A percentile compares a stretch with the other conserved stretches of the same genome.
Evolutionary conservation across 192 early-diverging fungal species (phyloP).

Genomic region (Umbelopsis isabellina): DNA sequence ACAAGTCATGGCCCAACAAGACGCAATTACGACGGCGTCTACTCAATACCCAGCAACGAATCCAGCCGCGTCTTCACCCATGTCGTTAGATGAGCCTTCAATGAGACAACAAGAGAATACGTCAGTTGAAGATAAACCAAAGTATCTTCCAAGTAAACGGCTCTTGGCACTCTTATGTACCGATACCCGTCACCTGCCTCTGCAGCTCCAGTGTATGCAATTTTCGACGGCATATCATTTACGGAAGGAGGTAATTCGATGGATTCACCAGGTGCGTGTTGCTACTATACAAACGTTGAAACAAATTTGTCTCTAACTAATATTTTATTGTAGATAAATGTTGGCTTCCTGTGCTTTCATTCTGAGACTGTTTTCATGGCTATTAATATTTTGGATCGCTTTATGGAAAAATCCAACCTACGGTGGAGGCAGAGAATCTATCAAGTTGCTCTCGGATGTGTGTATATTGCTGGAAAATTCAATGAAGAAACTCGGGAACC

Average conservation of each 20-base stretch:
- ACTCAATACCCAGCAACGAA: neutral
- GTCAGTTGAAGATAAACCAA: neutral
- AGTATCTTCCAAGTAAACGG: constrained; percentile 4
- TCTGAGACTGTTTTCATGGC: constrained; percentile 8
- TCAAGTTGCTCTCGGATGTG: constrained; percentile 24
- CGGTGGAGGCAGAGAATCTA: constrained; percentile 20
- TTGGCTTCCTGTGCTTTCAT: constrained; percentile 3
- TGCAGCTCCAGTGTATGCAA: neutral
- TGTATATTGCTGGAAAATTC: constrained; percentile 19
- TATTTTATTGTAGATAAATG: neutral
- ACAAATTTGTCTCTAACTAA: neutral
- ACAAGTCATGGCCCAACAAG: neutral
- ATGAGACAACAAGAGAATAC: no score
- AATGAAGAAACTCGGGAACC: constrained; percentile 15
- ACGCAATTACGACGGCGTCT: no score
- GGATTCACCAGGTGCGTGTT: neutral
- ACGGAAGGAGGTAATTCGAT: constrained; percentile 14
- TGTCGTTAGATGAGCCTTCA: no score
- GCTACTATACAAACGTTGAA: no score
- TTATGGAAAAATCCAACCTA: constrained; percentile 7
- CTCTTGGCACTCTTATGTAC: constrained; percentile 4
- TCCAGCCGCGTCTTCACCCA: neutral
- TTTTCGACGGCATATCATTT: constrained; percentile 13
- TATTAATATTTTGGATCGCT: constrained; percentile 14
- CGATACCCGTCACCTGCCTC: neutral